These are phyloP conservation scores for Carex arenaria DNA, from an alignment of 202 grass and related monocot genomes.

Conservation along the genomic window DNA sequence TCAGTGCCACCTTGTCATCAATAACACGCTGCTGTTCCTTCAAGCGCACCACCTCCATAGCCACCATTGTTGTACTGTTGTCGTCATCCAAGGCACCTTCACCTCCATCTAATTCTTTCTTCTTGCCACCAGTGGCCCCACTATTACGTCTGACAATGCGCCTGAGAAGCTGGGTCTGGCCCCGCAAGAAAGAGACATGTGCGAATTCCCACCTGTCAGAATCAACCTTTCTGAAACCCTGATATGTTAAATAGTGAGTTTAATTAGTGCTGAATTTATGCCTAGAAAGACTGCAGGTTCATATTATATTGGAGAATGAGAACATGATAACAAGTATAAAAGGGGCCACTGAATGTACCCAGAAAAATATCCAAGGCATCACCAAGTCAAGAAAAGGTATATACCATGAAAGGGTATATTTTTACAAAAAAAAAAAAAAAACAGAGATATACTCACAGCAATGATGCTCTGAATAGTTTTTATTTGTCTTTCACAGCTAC, in stretches of 20 bases:
- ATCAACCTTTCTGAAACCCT: constrained; percentile 85
- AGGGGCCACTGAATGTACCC: not conserved
- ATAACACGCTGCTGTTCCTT: constrained; percentile 50
- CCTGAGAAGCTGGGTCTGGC: constrained; percentile 59
- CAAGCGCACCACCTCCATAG: constrained; percentile 57
- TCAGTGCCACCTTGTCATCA: constrained; percentile 46
- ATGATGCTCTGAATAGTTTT: not conserved
- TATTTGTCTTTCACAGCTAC: not conserved
- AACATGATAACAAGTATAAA: not conserved
- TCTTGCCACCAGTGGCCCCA: constrained; percentile 17
- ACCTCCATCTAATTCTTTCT: constrained; percentile 24
- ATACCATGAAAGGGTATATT: not conserved
- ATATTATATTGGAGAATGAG: not conserved
- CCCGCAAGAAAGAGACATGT: constrained; percentile 54
- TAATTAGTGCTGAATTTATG: not conserved
- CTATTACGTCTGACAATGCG: constrained; percentile 42
- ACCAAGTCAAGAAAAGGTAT: not conserved
- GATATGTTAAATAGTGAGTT: not conserved
- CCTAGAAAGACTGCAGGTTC: not conserved
- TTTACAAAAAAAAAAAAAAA: not conserved
- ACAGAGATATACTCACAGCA: not conserved
- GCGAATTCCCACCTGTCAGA: constrained; percentile 73
- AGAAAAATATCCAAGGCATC: not conserved
- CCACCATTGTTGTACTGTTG: constrained; percentile 42
- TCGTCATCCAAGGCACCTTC: constrained; percentile 11